Conservation (phyloP, 1,284 basidiomycete genomes). For the Chondrostereum purpureum region DNA sequence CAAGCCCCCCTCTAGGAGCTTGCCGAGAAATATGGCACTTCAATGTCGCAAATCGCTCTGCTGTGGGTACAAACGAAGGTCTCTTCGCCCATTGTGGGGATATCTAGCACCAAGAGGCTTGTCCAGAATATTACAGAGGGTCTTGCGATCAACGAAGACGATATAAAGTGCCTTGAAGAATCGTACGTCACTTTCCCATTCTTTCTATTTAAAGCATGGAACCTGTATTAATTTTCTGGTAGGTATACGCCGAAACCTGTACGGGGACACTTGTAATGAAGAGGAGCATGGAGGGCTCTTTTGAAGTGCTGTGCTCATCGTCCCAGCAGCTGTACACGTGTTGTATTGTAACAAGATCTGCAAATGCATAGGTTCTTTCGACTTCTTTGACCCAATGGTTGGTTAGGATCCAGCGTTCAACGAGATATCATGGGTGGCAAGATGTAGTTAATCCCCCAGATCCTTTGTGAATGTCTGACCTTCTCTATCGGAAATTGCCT, state of each 20-base stretch:
- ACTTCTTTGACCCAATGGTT: too few species aligned
- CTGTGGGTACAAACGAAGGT: conserved; percentile 11
- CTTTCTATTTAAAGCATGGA: not conserved
- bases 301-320: too few species aligned
- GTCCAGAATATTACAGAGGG: conserved; percentile 11
- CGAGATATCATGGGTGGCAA: too few species aligned
- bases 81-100: conserved; percentile 15
- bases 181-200: conserved; percentile 1
- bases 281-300: too few species aligned
- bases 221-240: not conserved
- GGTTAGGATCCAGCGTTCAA: too few species aligned
- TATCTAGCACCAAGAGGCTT: conserved; percentile 14
- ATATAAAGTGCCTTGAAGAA: conserved; percentile 10
- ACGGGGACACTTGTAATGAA: not conserved
- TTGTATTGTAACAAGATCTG: too few species aligned
- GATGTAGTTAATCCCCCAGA: too few species aligned
- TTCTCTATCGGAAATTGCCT: too few species aligned
- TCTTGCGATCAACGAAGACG: conserved; percentile 19
- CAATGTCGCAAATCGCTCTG: conserved; percentile 12
- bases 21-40: conserved; percentile 7
- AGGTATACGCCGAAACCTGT: not conserved
- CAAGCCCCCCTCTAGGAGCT: conserved; percentile 5
- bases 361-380: too few species aligned
- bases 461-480: too few species aligned
- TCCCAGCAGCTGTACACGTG: too few species aligned